phyloP scores from a whole-genome alignment of 2,329 filamentous ascomycete species.

The Metarhizium brunneum region DNA sequence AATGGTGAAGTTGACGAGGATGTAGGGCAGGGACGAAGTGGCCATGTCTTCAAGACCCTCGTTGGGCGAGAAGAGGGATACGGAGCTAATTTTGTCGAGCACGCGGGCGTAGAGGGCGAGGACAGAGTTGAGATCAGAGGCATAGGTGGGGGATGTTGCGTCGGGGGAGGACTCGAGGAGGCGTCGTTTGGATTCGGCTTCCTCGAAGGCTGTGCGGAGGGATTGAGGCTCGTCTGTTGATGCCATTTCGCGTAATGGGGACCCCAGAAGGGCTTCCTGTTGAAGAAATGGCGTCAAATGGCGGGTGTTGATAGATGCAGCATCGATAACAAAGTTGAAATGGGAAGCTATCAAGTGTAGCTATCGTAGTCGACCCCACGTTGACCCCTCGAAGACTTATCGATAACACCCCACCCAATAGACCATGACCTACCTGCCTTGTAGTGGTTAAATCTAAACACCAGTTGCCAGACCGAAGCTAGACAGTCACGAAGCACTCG shows the following conservation, averaged over 20 bases:
- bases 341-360: no score
- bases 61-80: constrained; percentile 84
- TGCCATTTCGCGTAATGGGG: constrained; percentile 1
- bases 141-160: constrained; percentile 55
- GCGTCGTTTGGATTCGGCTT: constrained; percentile 41
- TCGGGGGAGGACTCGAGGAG: constrained; percentile 56
- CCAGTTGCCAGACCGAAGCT: no score
- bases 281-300: not conserved
- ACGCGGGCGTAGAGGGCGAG: constrained; percentile 67
- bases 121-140: constrained; percentile 55
- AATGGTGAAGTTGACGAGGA: constrained; percentile 67
- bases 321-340: not conserved
- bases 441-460: no score
- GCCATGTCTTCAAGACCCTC: constrained; percentile 80
- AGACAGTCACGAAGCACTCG: not conserved
- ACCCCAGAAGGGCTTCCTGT: not conserved
- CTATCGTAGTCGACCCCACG: no score
- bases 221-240: constrained; percentile 35
- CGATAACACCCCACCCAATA: not conserved
- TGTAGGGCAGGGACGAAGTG: constrained; percentile 76
- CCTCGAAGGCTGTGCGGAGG: constrained; percentile 38
- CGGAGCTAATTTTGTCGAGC: constrained; percentile 54
- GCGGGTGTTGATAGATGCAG: not conserved
- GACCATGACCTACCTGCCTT: no score
- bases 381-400: not conserved